A percentile compares a stretch with the other conserved stretches of the same genome.
Evolutionary conservation across 306 rosid genomes (phyloP).

Genomic region (Cucumis hystrix): DNA sequence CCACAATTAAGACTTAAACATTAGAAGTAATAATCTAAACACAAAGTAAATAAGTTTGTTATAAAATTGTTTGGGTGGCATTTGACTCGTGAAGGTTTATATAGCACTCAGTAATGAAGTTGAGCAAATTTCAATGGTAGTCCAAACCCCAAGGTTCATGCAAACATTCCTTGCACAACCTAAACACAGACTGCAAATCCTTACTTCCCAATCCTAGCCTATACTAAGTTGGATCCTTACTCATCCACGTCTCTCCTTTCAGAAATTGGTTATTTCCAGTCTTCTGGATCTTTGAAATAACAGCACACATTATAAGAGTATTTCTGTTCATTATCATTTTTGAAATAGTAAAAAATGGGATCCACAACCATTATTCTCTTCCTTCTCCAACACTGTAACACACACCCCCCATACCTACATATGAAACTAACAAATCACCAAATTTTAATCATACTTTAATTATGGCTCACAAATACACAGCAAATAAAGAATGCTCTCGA

Average conservation of each 20-base stretch:
- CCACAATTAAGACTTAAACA: no score
- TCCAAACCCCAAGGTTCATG: background rate
- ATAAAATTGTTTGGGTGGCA: background rate
- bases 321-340: background rate
- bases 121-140: background rate
- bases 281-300: background rate
- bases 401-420: no score
- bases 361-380: no score
- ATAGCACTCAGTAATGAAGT: background rate
- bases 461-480: background rate
- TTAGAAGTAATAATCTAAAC: no score
- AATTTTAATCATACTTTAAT: background rate
- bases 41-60: background rate
- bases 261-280: background rate
- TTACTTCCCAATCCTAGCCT: background rate
- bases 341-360: no score
- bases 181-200: background rate
- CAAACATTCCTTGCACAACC: background rate
- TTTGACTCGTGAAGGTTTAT: background rate
- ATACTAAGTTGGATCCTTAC: background rate
- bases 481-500: background rate
- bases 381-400: no score
- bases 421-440: background rate
- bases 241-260: background rate
- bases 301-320: background rate